Percentiles rank a stretch among this genome's conserved stretches.
These are phyloP conservation scores for Lantana camara DNA, from an alignment of 257 asterid species.

Conservation along the genomic window DNA sequence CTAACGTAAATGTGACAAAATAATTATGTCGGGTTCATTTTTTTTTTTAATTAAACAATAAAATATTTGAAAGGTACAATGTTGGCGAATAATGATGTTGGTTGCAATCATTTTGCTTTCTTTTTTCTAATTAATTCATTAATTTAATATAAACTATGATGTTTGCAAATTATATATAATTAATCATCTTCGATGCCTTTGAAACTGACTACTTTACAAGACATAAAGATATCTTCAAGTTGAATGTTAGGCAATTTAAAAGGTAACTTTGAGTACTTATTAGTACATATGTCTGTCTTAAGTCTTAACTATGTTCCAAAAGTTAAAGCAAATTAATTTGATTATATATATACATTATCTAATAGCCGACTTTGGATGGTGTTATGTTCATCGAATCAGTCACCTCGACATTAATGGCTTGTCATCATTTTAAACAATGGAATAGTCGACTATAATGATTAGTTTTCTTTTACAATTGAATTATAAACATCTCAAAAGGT, in stretches of 20 bases:
- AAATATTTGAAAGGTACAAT: not conserved
- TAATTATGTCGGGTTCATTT: not conserved
- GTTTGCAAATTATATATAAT: constrained; percentile 14
- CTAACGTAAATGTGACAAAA: not conserved
- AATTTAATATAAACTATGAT: not conserved
- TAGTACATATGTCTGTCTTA: constrained; percentile 23
- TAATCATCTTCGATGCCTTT: constrained; percentile 32
- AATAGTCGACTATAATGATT: too few species aligned
- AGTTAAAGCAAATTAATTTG: constrained; percentile 10
- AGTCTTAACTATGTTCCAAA: constrained; percentile 29
- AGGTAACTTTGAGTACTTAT: constrained; percentile 13
- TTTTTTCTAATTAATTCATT: constrained; percentile 25
- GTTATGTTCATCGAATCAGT: too few species aligned
- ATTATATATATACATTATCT: too few species aligned
- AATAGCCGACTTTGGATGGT: too few species aligned
- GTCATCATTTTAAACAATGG: too few species aligned
- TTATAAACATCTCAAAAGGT: too few species aligned
- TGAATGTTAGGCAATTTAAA: constrained; percentile 13
- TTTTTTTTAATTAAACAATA: not conserved
- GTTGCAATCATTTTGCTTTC: constrained; percentile 40
- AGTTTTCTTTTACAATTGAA: too few species aligned
- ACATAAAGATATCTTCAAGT: constrained; percentile 40
- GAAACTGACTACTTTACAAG: constrained; percentile 36
- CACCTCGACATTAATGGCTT: too few species aligned
- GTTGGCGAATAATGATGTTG: constrained; percentile 19